phyloP scores from a whole-genome alignment of 257 asterid genomes.

The Paulownia fortunei region DNA sequence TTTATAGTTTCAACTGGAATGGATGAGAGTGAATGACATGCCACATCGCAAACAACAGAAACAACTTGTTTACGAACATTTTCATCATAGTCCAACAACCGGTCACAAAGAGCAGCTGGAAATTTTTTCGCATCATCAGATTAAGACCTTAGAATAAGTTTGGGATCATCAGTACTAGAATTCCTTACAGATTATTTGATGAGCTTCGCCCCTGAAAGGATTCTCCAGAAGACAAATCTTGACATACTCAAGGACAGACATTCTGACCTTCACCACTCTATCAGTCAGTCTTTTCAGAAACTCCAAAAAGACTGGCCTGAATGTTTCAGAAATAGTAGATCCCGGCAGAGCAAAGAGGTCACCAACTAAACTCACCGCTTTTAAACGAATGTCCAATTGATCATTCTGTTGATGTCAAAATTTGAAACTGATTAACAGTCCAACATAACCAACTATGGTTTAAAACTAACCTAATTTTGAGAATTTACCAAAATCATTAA shows the following conservation, averaged over 20 bases:
- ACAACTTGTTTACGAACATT: slow-evolving; percentile 92
- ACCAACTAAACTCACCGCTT: slow-evolving; percentile 84
- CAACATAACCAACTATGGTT: slow-evolving; percentile 9
- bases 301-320: slow-evolving; percentile 82
- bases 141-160: slow-evolving; percentile 15
- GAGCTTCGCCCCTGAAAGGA: slow-evolving; percentile 73
- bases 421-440: slow-evolving; percentile 25
- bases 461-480: not conserved
- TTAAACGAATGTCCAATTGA: slow-evolving; percentile 76
- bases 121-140: slow-evolving; percentile 38
- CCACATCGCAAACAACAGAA: slow-evolving; percentile 79
- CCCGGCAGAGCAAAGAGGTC: slow-evolving; percentile 77
- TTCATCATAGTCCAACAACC: slow-evolving; percentile 85
- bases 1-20: slow-evolving; percentile 69
- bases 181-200: slow-evolving; percentile 77
- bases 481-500: slow-evolving; percentile 5
- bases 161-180: slow-evolving; percentile 7
- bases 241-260: slow-evolving; percentile 80
- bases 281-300: slow-evolving; percentile 86
- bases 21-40: slow-evolving; percentile 63
- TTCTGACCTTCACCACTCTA: slow-evolving; percentile 77
- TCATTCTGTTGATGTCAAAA: slow-evolving; percentile 70
- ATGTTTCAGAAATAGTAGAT: slow-evolving; percentile 65
- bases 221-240: slow-evolving; percentile 67
- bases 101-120: slow-evolving; percentile 86